phyloP scores from a whole-genome alignment of 2,329 filamentous ascomycete species.

The Cladobotryum mycophilum region DNA sequence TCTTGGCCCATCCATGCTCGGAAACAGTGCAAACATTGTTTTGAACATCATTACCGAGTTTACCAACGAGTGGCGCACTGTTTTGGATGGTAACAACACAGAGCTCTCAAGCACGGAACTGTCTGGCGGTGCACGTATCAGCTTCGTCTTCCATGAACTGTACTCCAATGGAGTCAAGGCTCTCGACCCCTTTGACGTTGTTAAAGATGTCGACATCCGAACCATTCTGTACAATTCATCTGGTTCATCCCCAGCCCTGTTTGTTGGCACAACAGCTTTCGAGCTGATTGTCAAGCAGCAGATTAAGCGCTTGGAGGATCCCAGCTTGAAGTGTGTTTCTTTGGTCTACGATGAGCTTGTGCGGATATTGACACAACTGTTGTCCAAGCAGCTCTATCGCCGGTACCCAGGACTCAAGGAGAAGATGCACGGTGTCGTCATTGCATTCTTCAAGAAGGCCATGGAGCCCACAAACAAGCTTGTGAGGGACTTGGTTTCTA shows the following conservation, averaged over 20 bases:
- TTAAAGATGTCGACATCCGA: slow-evolving; percentile 96
- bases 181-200: slow-evolving; percentile 92
- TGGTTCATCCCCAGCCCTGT: slow-evolving; percentile 92
- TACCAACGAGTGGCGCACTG: slow-evolving; percentile 92
- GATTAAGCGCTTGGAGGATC: slow-evolving; percentile 93
- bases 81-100: slow-evolving; percentile 92
- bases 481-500: slow-evolving; percentile 82
- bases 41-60: slow-evolving; percentile 99
- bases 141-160: slow-evolving; percentile 97
- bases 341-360: slow-evolving; percentile 97
- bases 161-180: slow-evolving; percentile 98
- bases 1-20: slow-evolving; percentile 88
- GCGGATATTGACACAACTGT: slow-evolving; percentile 83
- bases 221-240: slow-evolving; percentile 98
- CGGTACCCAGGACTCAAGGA: slow-evolving; percentile 94
- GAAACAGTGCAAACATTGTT: slow-evolving; percentile 93
- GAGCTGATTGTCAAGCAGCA: slow-evolving; percentile 98
- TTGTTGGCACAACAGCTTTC: slow-evolving; percentile 96
- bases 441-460: slow-evolving; percentile 93
- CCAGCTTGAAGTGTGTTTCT: slow-evolving; percentile 93
- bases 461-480: slow-evolving; percentile 99
- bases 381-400: slow-evolving; percentile 83
- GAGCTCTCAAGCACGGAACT: slow-evolving; percentile 92
- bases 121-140: slow-evolving; percentile 95
- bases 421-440: slow-evolving; percentile 90